phyloP scores from a whole-genome alignment of 2,329 filamentous ascomycete genomes.

The Cladosporium colombiae region DNA sequence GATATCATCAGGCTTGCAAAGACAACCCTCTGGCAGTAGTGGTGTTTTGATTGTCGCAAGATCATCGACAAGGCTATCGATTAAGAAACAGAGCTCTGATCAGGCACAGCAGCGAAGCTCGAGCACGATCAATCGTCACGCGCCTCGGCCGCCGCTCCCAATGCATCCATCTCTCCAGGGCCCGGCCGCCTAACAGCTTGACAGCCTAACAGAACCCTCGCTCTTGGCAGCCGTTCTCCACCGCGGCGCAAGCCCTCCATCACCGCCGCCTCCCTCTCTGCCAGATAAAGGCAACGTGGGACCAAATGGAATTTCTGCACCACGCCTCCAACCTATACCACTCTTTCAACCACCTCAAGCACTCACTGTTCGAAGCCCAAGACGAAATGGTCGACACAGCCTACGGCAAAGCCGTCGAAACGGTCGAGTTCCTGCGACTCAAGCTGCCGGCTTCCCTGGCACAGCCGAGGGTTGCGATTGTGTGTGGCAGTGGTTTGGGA shows the following conservation, averaged over 20 bases:
- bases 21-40: background rate
- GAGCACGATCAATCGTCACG: background rate
- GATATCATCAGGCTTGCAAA: background rate
- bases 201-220: background rate
- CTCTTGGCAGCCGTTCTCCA: slow-evolving; percentile 7
- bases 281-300: background rate
- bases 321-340: slow-evolving; percentile 37
- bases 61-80: background rate
- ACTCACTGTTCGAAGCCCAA: slow-evolving; percentile 35
- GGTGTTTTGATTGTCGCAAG: background rate
- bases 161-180: background rate
- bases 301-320: slow-evolving; percentile 31
- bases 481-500: slow-evolving; percentile 65
- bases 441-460: slow-evolving; percentile 54
- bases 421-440: slow-evolving; percentile 51
- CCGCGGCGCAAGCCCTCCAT: slow-evolving; percentile 1
- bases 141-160: background rate
- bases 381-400: slow-evolving; percentile 36
- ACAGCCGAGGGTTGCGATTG: slow-evolving; percentile 59
- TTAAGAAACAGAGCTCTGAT: background rate
- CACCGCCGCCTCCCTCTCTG: background rate
- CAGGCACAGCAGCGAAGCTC: background rate
- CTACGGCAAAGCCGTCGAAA: slow-evolving; percentile 51
- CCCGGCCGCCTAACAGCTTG: no score
- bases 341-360: slow-evolving; percentile 33